These are phyloP conservation scores for Argentina anserina DNA, from an alignment of 306 rosid genomes.

Conservation along the genomic window DNA sequence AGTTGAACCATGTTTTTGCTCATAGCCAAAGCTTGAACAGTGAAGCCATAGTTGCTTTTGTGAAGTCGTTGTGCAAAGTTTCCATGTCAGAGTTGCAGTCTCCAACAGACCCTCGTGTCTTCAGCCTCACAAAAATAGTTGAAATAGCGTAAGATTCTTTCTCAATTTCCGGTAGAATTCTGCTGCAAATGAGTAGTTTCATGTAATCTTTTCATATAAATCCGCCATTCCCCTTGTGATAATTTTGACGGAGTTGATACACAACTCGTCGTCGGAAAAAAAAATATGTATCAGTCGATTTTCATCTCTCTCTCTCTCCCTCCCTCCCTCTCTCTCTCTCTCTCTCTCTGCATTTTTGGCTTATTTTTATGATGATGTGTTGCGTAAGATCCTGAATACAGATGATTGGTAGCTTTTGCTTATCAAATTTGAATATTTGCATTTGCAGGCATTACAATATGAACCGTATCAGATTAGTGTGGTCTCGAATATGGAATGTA, in stretches of 20 bases:
- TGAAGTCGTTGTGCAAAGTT: slow-evolving; percentile 91
- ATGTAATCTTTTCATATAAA: neutral
- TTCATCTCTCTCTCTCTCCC: neutral
- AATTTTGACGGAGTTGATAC: neutral
- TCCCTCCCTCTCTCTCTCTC: slow-evolving; percentile 7
- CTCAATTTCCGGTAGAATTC: neutral
- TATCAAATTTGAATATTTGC: slow-evolving; percentile 29
- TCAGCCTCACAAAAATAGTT: slow-evolving; percentile 96
- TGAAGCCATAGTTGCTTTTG: slow-evolving; percentile 97
- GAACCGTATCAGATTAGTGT: slow-evolving; percentile 96
- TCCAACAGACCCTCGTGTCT: slow-evolving; percentile 98
- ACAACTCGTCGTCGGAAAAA: too few species aligned
- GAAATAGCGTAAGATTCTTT: slow-evolving; percentile 84
- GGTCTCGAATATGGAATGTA: slow-evolving; percentile 99
- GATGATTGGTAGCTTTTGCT: slow-evolving; percentile 3
- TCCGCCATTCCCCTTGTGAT: neutral
- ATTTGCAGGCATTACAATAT: slow-evolving; percentile 96
- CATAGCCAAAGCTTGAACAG: slow-evolving; percentile 98
- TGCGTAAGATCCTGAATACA: slow-evolving; percentile 8
- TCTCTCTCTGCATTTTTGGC: neutral
- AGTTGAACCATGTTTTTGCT: slow-evolving; percentile 96
- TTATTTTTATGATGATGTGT: slow-evolving; percentile 5
- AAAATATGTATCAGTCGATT: too few species aligned
- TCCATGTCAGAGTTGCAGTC: slow-evolving; percentile 94
- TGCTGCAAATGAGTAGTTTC: neutral